Base-by-base conservation (phyloP, 305 asterid species). In the Euphrasia arctica region DNA sequence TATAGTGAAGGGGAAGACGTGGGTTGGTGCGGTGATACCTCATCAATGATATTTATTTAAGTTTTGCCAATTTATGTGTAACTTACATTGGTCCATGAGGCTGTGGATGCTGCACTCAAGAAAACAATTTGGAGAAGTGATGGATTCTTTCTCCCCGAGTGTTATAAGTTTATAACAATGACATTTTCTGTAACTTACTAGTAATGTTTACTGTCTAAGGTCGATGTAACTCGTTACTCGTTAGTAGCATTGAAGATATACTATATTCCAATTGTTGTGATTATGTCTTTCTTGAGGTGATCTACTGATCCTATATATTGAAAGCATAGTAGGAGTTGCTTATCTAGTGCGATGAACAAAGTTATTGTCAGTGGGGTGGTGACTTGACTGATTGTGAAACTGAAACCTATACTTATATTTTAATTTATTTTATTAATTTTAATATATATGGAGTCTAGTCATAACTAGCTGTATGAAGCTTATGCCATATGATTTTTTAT, bases 391-490 rank as follows among this genome's bases (percentile, higher is more conserved):
- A 41, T 62, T 76, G 4, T 54, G 56, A 52, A 54, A 64, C 64
- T 27, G 49, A 34, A 31, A 31, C 34, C 4, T 31, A 22, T 70
- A 67, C 66, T 49, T 54, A 39, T 63, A 11, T 72, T 42, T 67
- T 18, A 59, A 31, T 54, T 45, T 63, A 31, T 12, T 70, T 36
- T 68, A 39, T 39, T 39, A 39, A 39, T 8, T 39, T 6, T 2
- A 39, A 39, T 6, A 39, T 31, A 39, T 39, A 39, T 39, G 11
- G 43, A 39, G 43, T 39, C 43, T 39, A 39, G 43, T 6, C 55
- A 45, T 63, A 68, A 70, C 55, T 67, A 18, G 66, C 60, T 62
- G 48, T 75, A 39, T 51, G 63, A 51, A 61, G 67, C 56, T 67
- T 51, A 4, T 57, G 36, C 10, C 43, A 13, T 62, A 25, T 25